These are phyloP conservation scores for Phytophthora idaei DNA, from an alignment of 352 stramenopile species.

Conservation along the genomic window DNA sequence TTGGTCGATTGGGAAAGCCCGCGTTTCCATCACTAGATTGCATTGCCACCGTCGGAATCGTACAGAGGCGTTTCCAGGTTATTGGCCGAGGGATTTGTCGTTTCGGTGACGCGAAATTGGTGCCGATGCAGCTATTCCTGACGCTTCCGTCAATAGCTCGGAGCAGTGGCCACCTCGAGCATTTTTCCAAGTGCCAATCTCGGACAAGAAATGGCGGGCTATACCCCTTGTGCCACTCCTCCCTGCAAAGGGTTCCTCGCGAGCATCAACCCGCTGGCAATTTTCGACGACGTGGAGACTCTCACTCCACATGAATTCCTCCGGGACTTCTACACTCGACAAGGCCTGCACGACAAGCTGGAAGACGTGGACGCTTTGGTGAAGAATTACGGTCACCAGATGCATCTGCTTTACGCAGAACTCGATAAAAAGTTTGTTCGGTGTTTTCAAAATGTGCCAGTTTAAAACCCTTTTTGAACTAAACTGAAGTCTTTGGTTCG, in stretches of 20 bases:
- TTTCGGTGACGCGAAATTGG: background rate
- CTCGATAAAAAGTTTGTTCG: slow-evolving; percentile 71
- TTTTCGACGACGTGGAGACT: slow-evolving; percentile 60
- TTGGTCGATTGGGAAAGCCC: background rate
- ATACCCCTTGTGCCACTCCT: slow-evolving; percentile 14
- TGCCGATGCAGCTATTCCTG: slow-evolving; percentile 5
- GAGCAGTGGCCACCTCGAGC: background rate
- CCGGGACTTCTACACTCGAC: slow-evolving; percentile 75
- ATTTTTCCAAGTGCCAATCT: slow-evolving; percentile 1
- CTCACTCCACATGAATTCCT: slow-evolving; percentile 70
- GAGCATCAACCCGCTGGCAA: slow-evolving; percentile 56
- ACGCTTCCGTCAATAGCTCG: slow-evolving; percentile 6
- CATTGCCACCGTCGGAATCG: slow-evolving; percentile 3
- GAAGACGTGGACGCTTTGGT: slow-evolving; percentile 73
- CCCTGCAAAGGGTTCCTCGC: slow-evolving; percentile 49
- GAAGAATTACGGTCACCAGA: slow-evolving; percentile 51
- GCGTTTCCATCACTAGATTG: background rate
- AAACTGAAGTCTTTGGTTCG: background rate
- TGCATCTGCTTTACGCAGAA: slow-evolving; percentile 61
- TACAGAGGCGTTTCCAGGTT: slow-evolving; percentile 10
- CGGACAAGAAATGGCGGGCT: slow-evolving; percentile 24
- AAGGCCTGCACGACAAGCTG: slow-evolving; percentile 66
- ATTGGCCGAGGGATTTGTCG: background rate
- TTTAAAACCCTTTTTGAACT: too few species aligned
- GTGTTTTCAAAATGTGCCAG: background rate